Conservation (phyloP, 2,329 filamentous ascomycete genomes). For the Ophiosphaerella korrae region DNA sequence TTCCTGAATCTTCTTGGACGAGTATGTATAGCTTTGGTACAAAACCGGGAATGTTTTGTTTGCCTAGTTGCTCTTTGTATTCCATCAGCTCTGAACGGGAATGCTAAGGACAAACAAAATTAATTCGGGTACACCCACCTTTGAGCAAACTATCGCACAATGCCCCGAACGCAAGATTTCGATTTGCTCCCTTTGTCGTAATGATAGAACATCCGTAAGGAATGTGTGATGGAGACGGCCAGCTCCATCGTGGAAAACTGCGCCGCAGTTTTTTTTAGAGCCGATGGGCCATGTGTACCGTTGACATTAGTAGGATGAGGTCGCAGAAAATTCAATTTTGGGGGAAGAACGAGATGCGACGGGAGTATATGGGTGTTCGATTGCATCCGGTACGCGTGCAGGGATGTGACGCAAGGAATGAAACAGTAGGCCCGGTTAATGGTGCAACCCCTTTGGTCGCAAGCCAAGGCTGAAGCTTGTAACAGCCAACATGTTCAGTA, state of each 20-base stretch:
- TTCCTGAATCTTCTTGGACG: not conserved
- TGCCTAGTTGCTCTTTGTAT: conserved; percentile 5
- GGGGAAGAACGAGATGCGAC: conserved; percentile 12
- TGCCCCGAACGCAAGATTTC: conserved; percentile 18
- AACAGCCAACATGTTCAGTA: conserved; percentile 15
- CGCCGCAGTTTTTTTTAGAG: conserved; percentile 27
- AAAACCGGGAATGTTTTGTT: conserved; percentile 13
- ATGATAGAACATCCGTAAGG: conserved; percentile 30
- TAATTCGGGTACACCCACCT: conserved; percentile 8
- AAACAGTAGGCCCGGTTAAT: conserved; percentile 37
- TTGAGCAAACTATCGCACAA: conserved; percentile 1
- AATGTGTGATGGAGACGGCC: conserved; percentile 22
- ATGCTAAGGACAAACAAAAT: conserved; percentile 4
- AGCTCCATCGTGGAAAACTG: conserved; percentile 36
- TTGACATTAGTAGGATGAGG: not conserved
- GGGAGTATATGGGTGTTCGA: conserved; percentile 27
- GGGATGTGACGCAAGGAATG: conserved; percentile 25
- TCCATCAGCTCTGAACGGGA: not conserved
- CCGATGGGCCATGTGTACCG: conserved; percentile 21
- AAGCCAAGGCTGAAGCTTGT: conserved; percentile 14
- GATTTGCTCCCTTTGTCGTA: conserved; percentile 24
- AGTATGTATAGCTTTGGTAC: conserved; percentile 4
- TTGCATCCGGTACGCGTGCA: conserved; percentile 20
- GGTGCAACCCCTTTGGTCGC: conserved; percentile 41
- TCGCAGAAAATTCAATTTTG: conserved; percentile 3